Evolutionary conservation across 371 early-diverging fungal species (phyloP), one percentile per base, ranked within the genome.

Genomic region (Mucor mucedo): DNA sequence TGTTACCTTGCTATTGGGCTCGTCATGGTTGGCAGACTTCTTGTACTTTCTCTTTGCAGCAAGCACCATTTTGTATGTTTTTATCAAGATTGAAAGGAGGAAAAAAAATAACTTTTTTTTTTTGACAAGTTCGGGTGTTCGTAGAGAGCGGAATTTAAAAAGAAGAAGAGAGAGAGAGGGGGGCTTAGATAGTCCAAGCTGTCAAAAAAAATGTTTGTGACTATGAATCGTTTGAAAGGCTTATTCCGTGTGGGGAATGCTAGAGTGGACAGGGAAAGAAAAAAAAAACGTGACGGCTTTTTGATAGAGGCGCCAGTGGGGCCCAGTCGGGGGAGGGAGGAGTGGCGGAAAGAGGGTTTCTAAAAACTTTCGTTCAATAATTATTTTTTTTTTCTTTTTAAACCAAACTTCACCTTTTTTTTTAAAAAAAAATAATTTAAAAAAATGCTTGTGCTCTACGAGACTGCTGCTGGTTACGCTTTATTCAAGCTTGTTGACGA

Each of bases 391-490:
- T 44, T 41, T 58, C 53, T 48, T 52, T 61, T 62, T 55, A 41
- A 53, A 29, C 53, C 48, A 54, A 56, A 52, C 56, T 42, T 53
- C 53, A 53, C 35, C 62, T 52, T 59, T 62, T 52, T 49, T 56
- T 50, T 33, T 42, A 39, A 5, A 76, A 48, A 48, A n/a, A 21
- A 14, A 39, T 29, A 28, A 58, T 13, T 21, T 21, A 21, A 40
- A n/a, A 59, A 68, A 53, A 93, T 90, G 91, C 87, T 92, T 57
- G 90, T 92, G 52, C 86, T 95, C 56, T 90, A 87, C 80, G 95
- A 95, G 79, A 93, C 93, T 41, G 86, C 93, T 56, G 94, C 94
- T 49, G 97, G 95, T 62, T 94, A 90, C 68, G 93, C 93, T 55
- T 84, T 96, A 42, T 94, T 95, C 79, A 91, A 92, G 83, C 84